Conservation (phyloP, 148 eudicot species). For the Rhododendron henanense region DNA sequence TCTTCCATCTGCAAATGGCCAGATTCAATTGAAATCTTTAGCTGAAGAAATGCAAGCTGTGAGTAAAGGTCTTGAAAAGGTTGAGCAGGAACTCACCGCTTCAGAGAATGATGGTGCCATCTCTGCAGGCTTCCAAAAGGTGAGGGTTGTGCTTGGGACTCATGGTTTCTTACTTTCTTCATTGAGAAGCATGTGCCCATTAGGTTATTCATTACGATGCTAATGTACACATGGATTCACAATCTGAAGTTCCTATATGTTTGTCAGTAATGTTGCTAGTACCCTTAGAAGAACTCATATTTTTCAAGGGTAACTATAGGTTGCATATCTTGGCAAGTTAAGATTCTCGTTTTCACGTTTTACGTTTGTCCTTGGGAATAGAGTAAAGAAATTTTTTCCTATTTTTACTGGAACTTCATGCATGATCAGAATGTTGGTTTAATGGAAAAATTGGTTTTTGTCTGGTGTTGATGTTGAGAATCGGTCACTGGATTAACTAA, state of each 20-base stretch:
- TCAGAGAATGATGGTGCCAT: constrained; percentile 87
- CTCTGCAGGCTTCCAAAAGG: constrained; percentile 87
- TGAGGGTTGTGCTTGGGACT: constrained; percentile 16
- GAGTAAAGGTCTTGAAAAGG: constrained; percentile 98
- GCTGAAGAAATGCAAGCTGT: constrained; percentile 99
- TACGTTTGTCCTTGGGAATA: not conserved
- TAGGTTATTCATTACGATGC: not conserved
- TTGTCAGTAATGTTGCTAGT: not conserved
- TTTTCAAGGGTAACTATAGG: not conserved
- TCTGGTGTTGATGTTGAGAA: not conserved
- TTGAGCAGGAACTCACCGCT: constrained; percentile 95
- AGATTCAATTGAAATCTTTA: constrained; percentile 92
- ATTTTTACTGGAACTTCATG: not conserved
- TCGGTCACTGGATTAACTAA: not conserved
- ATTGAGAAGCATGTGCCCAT: not conserved
- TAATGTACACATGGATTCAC: not conserved
- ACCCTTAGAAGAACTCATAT: not conserved
- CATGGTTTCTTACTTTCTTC: constrained; percentile 2
- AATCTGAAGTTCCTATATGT: not conserved
- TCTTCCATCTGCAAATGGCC: constrained; percentile 9
- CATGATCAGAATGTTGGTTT: not conserved
- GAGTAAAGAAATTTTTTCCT: not conserved
- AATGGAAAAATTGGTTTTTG: not conserved
- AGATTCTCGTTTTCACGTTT: not conserved
- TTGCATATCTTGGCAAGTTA: not conserved